Base-by-base conservation (phyloP, 176 grass and related monocot species). In the Pontederia paniculata region DNA sequence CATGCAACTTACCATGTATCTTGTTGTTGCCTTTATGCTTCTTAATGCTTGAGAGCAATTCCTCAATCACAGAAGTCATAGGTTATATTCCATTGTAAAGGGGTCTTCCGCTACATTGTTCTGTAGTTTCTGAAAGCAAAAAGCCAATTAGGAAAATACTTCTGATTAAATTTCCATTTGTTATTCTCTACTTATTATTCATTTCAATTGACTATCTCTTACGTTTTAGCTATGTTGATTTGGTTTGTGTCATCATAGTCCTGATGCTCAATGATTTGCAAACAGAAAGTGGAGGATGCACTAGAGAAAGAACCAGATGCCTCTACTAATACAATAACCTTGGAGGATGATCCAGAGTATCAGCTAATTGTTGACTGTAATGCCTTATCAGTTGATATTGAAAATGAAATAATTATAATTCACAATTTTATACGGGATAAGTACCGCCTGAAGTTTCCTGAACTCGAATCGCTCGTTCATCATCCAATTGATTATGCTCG, bases 351-450 rank as follows among this genome's bases (percentile, higher is more conserved):
- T 73, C 84, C 80, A 23, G 84, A 84, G 31, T 88, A 94, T 64
- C 89, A 94, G 66, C 80, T 94, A 58, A 94, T 89, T 70, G 89
- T 89, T 10, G 78, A 89, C 69, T 89, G 81, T 70, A 95, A 95
- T 72, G 58, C 84, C 31, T 77, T 95, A 51, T 95, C 89, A 43
- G 89, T 89, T 10, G 81, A 95, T 50, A 89, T 86, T 62, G 89
- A 95, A 56, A 88, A 95, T 77, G 89, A 89, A 52, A 88, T 89
- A 61, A 78, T 83, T 58, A 95, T 95, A 78, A 89, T 95, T 13
- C 89, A 95, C 66, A 95, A 95, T 54, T 95, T 89, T 52, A 89
- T 95, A 68, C 78, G 85, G 45, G 89, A 95, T 51, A 89, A 89
- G 52, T 95, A 89, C 69, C 80, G 82, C 15, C 55, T 80, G 41